A percentile compares a stretch with the other conserved stretches of the same genome.
phyloP scores from a whole-genome alignment of 305 asterid genomes.

The Nicotiana rustica region DNA sequence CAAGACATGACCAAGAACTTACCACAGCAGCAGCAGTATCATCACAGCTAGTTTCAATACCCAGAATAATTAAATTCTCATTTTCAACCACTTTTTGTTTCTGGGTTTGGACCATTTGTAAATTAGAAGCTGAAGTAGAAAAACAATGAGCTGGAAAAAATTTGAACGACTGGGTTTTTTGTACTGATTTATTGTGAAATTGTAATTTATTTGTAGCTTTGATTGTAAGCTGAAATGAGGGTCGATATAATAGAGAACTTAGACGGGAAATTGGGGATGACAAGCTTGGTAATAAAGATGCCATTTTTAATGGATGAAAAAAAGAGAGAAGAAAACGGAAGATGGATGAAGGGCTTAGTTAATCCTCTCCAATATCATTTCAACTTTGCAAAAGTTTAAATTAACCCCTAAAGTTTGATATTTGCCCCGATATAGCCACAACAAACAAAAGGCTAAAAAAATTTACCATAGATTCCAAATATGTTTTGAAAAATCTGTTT shows the following conservation, averaged over 20 bases:
- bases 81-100: constrained; percentile 39
- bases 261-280: constrained; percentile 68
- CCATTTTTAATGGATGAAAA: constrained; percentile 45
- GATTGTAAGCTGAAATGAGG: constrained; percentile 47
- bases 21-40: constrained; percentile 99
- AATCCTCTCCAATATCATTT: background rate
- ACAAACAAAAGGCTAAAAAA: background rate
- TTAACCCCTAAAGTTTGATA: no score
- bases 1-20: constrained; percentile 39
- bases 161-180: constrained; percentile 38
- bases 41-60: constrained; percentile 95
- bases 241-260: constrained; percentile 44
- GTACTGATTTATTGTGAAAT: constrained; percentile 33
- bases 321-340: background rate
- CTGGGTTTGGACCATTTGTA: constrained; percentile 37
- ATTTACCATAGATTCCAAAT: no score
- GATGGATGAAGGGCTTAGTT: background rate
- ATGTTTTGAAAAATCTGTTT: no score
- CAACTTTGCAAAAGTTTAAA: background rate
- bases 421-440: no score
- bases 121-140: constrained; percentile 36
- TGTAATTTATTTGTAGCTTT: constrained; percentile 39
- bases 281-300: constrained; percentile 53
- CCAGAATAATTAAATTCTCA: constrained; percentile 69
- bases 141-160: constrained; percentile 43